Conservation (phyloP, 163 green algal genomes). For the Prototheca wickerhamii region DNA sequence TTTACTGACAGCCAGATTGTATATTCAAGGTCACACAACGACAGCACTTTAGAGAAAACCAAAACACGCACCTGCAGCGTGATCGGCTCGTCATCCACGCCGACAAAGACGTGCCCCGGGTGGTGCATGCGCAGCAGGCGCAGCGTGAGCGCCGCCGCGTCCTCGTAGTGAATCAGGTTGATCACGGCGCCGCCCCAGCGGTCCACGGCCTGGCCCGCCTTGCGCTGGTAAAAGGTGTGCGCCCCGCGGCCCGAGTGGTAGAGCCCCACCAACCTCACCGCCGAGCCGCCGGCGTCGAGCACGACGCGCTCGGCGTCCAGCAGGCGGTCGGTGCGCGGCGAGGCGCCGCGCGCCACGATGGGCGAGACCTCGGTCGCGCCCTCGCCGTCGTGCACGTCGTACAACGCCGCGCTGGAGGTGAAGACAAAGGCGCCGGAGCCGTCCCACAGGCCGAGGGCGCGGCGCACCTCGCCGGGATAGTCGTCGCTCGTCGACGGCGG, state of each 20-base stretch:
- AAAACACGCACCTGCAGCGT: slow-evolving; percentile 37
- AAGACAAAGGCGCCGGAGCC: slow-evolving; percentile 66
- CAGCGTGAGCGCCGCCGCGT: slow-evolving; percentile 62
- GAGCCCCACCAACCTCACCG: slow-evolving; percentile 87
- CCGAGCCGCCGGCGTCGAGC: slow-evolving; percentile 66
- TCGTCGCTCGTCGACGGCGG: slow-evolving; percentile 80
- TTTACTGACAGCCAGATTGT: too few relatives aligned
- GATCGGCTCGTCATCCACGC: slow-evolving; percentile 57
- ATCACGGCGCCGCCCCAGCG: slow-evolving; percentile 65
- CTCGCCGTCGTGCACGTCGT: slow-evolving; percentile 54
- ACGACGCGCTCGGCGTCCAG: slow-evolving; percentile 70
- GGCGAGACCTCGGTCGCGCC: slow-evolving; percentile 45
- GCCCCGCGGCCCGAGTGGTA: slow-evolving; percentile 81
- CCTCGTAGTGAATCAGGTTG: slow-evolving; percentile 98
- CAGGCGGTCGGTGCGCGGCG: slow-evolving; percentile 54
- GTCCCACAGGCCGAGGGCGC: slow-evolving; percentile 70
- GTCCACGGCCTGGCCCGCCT: slow-evolving; percentile 37
- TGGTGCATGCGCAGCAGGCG: slow-evolving; percentile 43
- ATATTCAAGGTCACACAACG: too few relatives aligned
- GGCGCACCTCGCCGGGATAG: slow-evolving; percentile 71
- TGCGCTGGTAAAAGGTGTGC: slow-evolving; percentile 90
- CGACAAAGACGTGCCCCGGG: slow-evolving; percentile 54
- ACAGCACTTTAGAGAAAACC: too few relatives aligned
- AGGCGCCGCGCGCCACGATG: slow-evolving; percentile 42
- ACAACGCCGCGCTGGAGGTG: slow-evolving; percentile 79